A percentile compares a stretch with the other conserved stretches of the same genome.
Conservation (phyloP, 768 basidiomycete genomes). For the Suillus luteus region DNA sequence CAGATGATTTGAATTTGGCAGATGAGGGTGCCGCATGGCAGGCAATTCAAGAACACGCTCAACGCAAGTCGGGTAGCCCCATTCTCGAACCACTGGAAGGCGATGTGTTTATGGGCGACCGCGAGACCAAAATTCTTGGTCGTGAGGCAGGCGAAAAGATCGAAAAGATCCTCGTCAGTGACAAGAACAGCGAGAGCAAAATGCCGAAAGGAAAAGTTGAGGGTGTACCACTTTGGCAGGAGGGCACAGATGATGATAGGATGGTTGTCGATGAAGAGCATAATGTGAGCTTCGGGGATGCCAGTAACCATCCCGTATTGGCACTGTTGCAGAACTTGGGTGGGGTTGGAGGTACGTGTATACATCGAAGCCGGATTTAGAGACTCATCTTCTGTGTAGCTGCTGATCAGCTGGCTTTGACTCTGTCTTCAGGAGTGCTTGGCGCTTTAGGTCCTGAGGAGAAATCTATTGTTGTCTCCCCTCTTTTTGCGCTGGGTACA, state of each 20-base stretch:
- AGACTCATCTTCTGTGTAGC: constrained; percentile 36
- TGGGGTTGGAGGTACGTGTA: constrained; percentile 37
- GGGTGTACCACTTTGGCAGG: constrained; percentile 37
- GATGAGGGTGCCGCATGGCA: constrained; percentile 43
- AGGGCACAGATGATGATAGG: constrained; percentile 17
- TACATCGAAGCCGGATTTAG: constrained; percentile 1
- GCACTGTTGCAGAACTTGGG: constrained; percentile 35
- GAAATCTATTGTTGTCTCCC: constrained; percentile 35
- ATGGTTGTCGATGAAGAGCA: constrained; percentile 16
- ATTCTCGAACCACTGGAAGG: not conserved
- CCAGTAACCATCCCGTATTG: constrained; percentile 28
- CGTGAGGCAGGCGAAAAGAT: constrained; percentile 43
- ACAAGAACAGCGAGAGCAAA: constrained; percentile 36
- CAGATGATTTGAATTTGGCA: constrained; percentile 29
- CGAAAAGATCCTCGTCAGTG: constrained; percentile 43
- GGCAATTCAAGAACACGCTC: constrained; percentile 34
- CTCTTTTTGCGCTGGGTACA: constrained; percentile 47
- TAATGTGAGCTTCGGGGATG: constrained; percentile 13
- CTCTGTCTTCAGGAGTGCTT: constrained; percentile 48
- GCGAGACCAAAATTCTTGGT: constrained; percentile 31
- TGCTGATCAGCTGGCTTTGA: constrained; percentile 34
- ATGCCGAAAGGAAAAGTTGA: constrained; percentile 17
- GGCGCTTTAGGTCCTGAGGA: constrained; percentile 33
- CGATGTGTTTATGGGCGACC: constrained; percentile 41
- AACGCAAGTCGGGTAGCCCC: constrained; percentile 22